phyloP scores from a whole-genome alignment of 116 monocot genomes.

The Cymodocea nodosa region DNA sequence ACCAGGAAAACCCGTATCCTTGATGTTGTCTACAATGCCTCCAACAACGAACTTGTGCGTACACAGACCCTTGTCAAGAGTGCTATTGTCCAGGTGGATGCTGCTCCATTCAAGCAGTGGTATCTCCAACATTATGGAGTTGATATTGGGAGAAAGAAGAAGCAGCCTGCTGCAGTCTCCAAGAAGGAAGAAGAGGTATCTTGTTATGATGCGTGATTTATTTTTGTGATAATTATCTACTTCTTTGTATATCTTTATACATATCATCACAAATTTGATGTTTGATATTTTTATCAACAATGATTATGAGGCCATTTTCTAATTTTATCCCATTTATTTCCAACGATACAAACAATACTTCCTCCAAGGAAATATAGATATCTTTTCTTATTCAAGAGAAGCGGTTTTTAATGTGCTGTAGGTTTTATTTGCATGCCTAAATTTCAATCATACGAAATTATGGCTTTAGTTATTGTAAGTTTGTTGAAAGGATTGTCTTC shows the following conservation, averaged over 20 bases:
- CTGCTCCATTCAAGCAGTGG: slow-evolving; percentile 44
- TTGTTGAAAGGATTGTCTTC: too few species aligned
- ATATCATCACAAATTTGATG: not conserved
- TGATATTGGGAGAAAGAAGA: slow-evolving; percentile 38
- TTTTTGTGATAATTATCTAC: too few species aligned
- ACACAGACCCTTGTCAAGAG: slow-evolving; percentile 41
- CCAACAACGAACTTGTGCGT: slow-evolving; percentile 28
- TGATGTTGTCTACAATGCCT: slow-evolving; percentile 24
- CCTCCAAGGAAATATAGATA: too few species aligned
- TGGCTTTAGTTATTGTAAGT: too few species aligned
- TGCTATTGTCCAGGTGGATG: slow-evolving; percentile 39
- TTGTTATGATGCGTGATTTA: not conserved
- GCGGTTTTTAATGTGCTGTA: too few species aligned
- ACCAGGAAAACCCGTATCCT: slow-evolving; percentile 21
- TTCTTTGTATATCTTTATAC: not conserved
- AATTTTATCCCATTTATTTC: too few species aligned
- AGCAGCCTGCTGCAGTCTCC: slow-evolving; percentile 4
- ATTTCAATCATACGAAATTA: too few species aligned
- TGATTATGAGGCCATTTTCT: too few species aligned
- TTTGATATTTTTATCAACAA: too few species aligned
- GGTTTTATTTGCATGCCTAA: too few species aligned
- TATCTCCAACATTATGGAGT: slow-evolving; percentile 38
- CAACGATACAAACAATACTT: too few species aligned
- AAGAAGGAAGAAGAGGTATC: slow-evolving; percentile 31
- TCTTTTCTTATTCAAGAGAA: too few species aligned